A percentile compares a stretch with the other conserved stretches of the same genome.
phyloP scores from a whole-genome alignment of 164 flowering plant species.

The Macadamia tetraphylla region DNA sequence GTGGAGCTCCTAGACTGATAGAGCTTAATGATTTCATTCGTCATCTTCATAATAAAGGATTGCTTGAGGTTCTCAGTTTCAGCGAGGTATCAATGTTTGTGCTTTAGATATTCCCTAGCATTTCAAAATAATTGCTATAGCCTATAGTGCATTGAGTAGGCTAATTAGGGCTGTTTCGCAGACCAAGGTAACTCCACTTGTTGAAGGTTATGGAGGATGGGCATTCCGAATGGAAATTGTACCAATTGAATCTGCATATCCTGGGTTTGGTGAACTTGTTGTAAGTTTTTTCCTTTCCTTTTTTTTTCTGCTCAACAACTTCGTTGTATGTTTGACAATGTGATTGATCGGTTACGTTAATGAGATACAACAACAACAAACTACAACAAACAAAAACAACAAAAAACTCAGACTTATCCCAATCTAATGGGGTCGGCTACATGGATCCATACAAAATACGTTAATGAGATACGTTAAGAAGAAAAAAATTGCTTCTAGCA shows the following conservation, averaged over 20 bases:
- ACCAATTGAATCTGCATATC: slow-evolving; percentile 97
- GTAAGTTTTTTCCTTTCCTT: slow-evolving; percentile 45
- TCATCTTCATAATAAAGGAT: slow-evolving; percentile 65
- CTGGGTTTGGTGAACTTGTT: slow-evolving; percentile 97
- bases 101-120: not conserved
- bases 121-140: slow-evolving; percentile 6
- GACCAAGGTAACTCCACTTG: slow-evolving; percentile 96
- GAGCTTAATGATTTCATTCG: slow-evolving; percentile 85
- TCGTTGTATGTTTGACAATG: no score
- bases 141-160: not conserved
- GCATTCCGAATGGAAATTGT: slow-evolving; percentile 95
- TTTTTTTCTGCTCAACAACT: no score
- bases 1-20: slow-evolving; percentile 79
- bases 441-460: no score
- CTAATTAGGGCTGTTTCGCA: slow-evolving; percentile 26
- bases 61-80: slow-evolving; percentile 91
- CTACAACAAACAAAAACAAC: no score
- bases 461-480: no score
- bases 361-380: no score
- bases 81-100: slow-evolving; percentile 61
- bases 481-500: no score
- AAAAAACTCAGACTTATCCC: no score
- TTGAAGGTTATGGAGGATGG: slow-evolving; percentile 99
- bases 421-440: no score
- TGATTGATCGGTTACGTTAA: no score